Conservation (phyloP, 495 filamentous ascomycete species). For the Hypoxylon lienhwacheense region DNA sequence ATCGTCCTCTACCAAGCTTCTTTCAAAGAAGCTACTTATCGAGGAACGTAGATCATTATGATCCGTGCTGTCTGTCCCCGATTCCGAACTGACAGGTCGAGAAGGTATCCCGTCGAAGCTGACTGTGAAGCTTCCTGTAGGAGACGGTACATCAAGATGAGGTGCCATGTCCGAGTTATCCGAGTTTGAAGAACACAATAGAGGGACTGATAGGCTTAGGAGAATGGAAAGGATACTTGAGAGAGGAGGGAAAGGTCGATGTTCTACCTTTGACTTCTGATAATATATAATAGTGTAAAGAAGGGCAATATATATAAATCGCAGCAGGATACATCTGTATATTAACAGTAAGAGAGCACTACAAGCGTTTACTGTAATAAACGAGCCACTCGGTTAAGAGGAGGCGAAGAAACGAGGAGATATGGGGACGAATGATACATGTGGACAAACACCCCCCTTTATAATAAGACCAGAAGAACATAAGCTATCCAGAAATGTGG, state of each 20-base stretch:
- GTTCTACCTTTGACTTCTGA: not conserved
- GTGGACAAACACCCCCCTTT: slow-evolving; percentile 7
- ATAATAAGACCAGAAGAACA: slow-evolving; percentile 5
- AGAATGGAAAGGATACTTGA: not conserved
- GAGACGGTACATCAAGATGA: slow-evolving; percentile 55
- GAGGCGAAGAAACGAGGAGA: slow-evolving; percentile 3
- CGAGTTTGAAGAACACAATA: not conserved
- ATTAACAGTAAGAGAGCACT: not conserved
- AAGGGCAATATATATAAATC: slow-evolving; percentile 11
- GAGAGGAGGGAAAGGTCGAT: not conserved
- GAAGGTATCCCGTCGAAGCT: slow-evolving; percentile 50
- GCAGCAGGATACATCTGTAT: slow-evolving; percentile 2
- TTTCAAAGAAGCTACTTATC: slow-evolving; percentile 48
- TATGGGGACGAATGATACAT: not conserved
- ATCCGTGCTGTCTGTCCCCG: slow-evolving; percentile 35
- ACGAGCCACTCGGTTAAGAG: slow-evolving; percentile 5
- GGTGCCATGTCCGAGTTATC: slow-evolving; percentile 48
- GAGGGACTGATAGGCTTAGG: not conserved
- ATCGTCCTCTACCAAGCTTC: slow-evolving; percentile 44
- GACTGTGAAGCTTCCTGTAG: slow-evolving; percentile 49
- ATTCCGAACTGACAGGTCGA: slow-evolving; percentile 38
- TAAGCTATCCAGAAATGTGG: slow-evolving; percentile 11
- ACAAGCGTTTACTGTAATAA: not conserved
- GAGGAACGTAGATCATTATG: slow-evolving; percentile 42
- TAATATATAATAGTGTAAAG: not conserved